phyloP scores from a whole-genome alignment of 2,329 filamentous ascomycete species.

The Coniella lustricola region DNA sequence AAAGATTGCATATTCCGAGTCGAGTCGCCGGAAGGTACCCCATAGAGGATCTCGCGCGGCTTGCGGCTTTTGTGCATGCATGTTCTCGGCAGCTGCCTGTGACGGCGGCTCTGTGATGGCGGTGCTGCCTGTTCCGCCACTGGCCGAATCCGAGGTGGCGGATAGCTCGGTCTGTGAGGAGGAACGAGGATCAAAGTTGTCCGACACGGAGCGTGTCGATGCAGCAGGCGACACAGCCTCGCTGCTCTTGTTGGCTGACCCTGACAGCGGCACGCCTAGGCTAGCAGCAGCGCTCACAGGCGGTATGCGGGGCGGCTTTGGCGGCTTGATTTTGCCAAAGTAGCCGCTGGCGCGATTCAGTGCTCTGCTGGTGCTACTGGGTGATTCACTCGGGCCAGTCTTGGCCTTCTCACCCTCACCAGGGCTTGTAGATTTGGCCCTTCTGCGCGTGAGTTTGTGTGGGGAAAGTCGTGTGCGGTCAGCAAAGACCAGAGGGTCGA shows the following conservation, averaged over 20 bases:
- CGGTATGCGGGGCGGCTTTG: slow-evolving; percentile 31
- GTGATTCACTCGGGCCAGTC: slow-evolving; percentile 29
- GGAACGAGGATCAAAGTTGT: slow-evolving; percentile 22
- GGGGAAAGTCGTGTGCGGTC: slow-evolving; percentile 24
- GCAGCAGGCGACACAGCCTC: slow-evolving; percentile 14
- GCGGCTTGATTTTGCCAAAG: slow-evolving; percentile 45
- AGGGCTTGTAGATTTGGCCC: slow-evolving; percentile 21
- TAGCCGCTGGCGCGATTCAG: slow-evolving; percentile 40
- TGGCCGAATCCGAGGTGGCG: slow-evolving; percentile 14
- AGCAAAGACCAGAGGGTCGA: not conserved
- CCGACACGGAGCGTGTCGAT: slow-evolving; percentile 4
- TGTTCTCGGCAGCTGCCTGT: slow-evolving; percentile 12
- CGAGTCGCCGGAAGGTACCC: slow-evolving; percentile 48
- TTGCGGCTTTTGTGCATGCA: slow-evolving; percentile 6
- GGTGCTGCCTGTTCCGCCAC: slow-evolving; percentile 12
- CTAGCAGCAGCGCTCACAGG: slow-evolving; percentile 22
- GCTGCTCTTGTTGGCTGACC: slow-evolving; percentile 11
- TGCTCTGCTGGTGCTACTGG: slow-evolving; percentile 30
- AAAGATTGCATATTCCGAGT: slow-evolving; percentile 49
- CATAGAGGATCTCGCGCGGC: slow-evolving; percentile 44
- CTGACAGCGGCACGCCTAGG: slow-evolving; percentile 9
- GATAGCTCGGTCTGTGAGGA: slow-evolving; percentile 34
- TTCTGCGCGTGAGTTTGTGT: slow-evolving; percentile 25
- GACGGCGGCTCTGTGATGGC: slow-evolving; percentile 15
- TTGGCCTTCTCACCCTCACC: slow-evolving; percentile 24